These are phyloP conservation scores for Irpex rosettiformis DNA, from an alignment of 1,284 basidiomycete species.

Conservation along the genomic window DNA sequence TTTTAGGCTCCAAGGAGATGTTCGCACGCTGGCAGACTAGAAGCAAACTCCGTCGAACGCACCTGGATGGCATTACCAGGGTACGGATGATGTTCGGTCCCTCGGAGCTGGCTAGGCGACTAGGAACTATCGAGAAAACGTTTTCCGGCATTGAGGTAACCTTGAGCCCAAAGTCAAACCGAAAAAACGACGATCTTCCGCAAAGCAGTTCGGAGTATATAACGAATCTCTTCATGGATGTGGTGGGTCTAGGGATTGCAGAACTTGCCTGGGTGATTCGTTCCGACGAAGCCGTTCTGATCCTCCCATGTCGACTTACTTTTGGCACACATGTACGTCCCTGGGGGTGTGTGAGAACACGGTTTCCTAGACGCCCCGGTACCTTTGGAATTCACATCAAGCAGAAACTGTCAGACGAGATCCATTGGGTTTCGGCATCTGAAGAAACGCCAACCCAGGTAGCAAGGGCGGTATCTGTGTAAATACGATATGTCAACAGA, in stretches of 20 bases:
- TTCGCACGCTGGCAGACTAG: not conserved
- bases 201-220: not conserved
- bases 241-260: not conserved
- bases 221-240: not conserved
- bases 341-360: not conserved
- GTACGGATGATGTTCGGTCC: not conserved
- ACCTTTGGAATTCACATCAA: slow-evolving; percentile 5
- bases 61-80: not conserved
- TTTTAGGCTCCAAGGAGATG: not conserved
- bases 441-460: slow-evolving; percentile 2
- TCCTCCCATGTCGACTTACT: not conserved
- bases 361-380: not conserved
- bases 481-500: not conserved
- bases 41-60: not conserved
- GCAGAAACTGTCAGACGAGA: slow-evolving; percentile 20
- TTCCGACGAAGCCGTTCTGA: not conserved
- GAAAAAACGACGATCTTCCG: not conserved
- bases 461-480: not conserved
- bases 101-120: not conserved
- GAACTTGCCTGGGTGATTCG: not conserved
- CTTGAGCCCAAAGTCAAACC: not conserved
- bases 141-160: not conserved
- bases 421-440: not conserved
- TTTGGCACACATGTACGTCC: not conserved
- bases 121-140: not conserved